A percentile compares a stretch with the other conserved stretches of the same genome.
Conservation (phyloP, 768 basidiomycete genomes). For the Panaeolus papilionaceus region DNA sequence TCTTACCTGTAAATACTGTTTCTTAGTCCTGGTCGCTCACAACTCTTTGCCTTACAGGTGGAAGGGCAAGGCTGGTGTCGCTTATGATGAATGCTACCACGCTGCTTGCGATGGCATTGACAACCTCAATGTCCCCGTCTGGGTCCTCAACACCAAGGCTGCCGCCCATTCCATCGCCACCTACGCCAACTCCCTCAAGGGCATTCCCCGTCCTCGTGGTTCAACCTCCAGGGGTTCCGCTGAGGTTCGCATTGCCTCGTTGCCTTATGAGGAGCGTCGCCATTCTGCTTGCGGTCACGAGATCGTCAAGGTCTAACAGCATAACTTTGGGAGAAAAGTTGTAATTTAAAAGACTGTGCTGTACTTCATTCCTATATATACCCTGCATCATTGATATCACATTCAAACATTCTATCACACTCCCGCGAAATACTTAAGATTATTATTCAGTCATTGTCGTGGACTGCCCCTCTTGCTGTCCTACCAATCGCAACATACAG, state of each 20-base stretch:
- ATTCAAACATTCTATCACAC: too few relatives aligned
- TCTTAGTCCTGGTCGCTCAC: background rate
- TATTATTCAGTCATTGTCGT: too few relatives aligned
- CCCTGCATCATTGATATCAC: background rate
- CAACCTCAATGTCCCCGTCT: constrained; percentile 33
- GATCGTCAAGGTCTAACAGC: constrained; percentile 14
- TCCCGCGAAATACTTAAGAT: too few relatives aligned
- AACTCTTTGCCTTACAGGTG: constrained; percentile 27
- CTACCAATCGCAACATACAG: too few relatives aligned
- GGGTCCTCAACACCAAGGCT: constrained; percentile 32
- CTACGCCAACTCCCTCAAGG: constrained; percentile 32
- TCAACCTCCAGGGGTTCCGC: background rate
- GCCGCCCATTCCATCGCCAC: constrained; percentile 34
- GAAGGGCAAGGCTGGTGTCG: constrained; percentile 35
- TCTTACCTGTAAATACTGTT: background rate
- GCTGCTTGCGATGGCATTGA: constrained; percentile 34
- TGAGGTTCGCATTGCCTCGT: constrained; percentile 17
- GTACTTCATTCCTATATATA: background rate
- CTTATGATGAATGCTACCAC: constrained; percentile 39
- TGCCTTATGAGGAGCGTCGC: constrained; percentile 28
- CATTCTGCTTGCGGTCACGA: constrained; percentile 28
- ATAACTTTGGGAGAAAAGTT: background rate
- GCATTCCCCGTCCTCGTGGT: constrained; percentile 26
- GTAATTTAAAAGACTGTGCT: background rate
- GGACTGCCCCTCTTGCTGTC: too few relatives aligned